phyloP scores from a whole-genome alignment of 176 grass and related monocot species.

The Bonia amplexicaulis region DNA sequence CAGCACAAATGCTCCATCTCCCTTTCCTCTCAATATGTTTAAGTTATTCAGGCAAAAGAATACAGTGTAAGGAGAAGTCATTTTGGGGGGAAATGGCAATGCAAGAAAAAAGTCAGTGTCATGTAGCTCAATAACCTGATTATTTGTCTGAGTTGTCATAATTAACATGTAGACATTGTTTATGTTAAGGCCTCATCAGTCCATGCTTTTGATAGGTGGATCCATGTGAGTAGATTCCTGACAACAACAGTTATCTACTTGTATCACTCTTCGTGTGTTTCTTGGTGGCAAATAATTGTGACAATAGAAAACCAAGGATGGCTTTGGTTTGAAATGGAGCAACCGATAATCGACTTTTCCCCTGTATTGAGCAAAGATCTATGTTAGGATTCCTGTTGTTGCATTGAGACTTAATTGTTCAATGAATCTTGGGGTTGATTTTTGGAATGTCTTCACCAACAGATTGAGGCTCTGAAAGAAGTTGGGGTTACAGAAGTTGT shows the following conservation, averaged over 20 bases:
- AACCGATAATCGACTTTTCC: background rate
- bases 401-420: background rate
- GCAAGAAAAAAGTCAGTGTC: background rate
- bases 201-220: constrained; percentile 12
- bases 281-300: constrained; percentile 1
- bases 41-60: background rate
- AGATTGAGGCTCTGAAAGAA: constrained; percentile 90
- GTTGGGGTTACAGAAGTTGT: constrained; percentile 87
- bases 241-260: background rate
- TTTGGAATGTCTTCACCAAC: background rate
- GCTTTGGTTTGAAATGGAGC: background rate
- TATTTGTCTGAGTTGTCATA: background rate
- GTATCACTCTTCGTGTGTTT: background rate
- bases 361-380: background rate
- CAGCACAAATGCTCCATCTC: constrained; percentile 4
- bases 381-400: background rate
- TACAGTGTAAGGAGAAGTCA: background rate
- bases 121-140: background rate
- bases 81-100: background rate
- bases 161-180: background rate
- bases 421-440: background rate
- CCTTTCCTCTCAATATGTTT: background rate
- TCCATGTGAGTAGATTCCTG: constrained; percentile 41
- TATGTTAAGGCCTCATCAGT: background rate
- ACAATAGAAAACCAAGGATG: background rate